Conservation (phyloP, 257 asterid species). For the Schizonepeta tenuifolia region DNA sequence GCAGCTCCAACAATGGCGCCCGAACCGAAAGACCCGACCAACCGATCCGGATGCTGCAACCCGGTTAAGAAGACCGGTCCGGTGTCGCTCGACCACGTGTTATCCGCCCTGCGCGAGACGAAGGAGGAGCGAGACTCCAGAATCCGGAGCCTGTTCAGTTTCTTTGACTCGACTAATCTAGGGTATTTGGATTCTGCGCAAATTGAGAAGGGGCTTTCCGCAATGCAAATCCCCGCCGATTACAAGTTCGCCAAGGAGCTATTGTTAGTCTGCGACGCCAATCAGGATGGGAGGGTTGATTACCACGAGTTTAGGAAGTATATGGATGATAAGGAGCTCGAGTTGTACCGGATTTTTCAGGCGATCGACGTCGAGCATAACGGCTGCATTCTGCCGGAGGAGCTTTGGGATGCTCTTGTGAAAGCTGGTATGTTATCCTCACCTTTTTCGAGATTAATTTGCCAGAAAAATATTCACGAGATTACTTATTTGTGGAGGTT, state of each 20-base stretch:
- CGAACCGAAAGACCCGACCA: conserved; percentile 32
- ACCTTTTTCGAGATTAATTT: background rate
- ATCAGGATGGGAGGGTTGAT: conserved; percentile 94
- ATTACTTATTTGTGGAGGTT: background rate
- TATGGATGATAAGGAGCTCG: conserved; percentile 98
- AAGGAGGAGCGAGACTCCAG: conserved; percentile 81
- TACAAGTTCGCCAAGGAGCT: conserved; percentile 98
- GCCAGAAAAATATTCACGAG: background rate
- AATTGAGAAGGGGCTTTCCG: conserved; percentile 87
- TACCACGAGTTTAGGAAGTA: conserved; percentile 90
- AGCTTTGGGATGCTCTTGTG: conserved; percentile 94
- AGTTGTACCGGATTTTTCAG: conserved; percentile 88
- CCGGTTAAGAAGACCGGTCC: conserved; percentile 90
- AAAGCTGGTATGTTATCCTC: conserved; percentile 58
- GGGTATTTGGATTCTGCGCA: conserved; percentile 74
- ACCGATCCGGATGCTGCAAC: conserved; percentile 71
- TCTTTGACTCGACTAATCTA: conserved; percentile 67
- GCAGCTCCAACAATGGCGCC: conserved; percentile 53
- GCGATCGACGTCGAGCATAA: conserved; percentile 94
- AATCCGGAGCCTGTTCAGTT: conserved; percentile 71
- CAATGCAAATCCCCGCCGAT: conserved; percentile 89
- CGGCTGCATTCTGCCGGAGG: conserved; percentile 97
- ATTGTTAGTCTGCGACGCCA: conserved; percentile 75
- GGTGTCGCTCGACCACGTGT: conserved; percentile 82
- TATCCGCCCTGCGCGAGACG: conserved; percentile 82